phyloP scores from a whole-genome alignment of 1,284 basidiomycete species.

The Schizophyllum amplum region DNA sequence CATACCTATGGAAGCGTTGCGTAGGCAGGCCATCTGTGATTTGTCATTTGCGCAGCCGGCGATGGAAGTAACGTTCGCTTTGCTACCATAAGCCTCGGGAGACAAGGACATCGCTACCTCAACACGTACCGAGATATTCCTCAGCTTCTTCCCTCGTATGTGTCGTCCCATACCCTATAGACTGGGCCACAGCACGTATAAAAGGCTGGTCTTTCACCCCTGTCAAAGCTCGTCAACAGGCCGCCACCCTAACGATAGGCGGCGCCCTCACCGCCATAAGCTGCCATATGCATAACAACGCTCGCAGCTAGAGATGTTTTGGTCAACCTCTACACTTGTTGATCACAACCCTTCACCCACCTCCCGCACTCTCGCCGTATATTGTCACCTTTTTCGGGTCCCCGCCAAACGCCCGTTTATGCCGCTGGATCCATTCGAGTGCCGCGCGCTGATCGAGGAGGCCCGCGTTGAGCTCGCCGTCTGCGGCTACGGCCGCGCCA shows the following conservation, averaged over 20 bases:
- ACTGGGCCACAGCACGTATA: constrained; percentile 31
- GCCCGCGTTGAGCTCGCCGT: constrained; percentile 33
- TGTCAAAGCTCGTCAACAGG: constrained; percentile 6
- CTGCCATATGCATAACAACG: constrained; percentile 34
- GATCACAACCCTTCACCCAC: constrained; percentile 6
- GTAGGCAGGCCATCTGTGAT: constrained; percentile 28
- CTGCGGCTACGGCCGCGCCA: constrained; percentile 21
- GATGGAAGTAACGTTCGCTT: constrained; percentile 24
- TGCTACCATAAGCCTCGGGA: not conserved
- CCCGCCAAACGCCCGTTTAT: constrained; percentile 36
- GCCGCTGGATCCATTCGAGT: constrained; percentile 37
- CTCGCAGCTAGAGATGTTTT: constrained; percentile 16
- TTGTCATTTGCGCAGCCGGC: constrained; percentile 26
- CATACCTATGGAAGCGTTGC: constrained; percentile 31
- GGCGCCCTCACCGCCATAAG: constrained; percentile 28
- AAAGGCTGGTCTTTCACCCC: constrained; percentile 29
- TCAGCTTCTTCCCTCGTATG: constrained; percentile 23
- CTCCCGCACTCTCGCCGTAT: constrained; percentile 37
- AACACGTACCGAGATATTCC: constrained; percentile 22
- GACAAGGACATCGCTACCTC: not conserved
- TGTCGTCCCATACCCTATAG: constrained; percentile 35
- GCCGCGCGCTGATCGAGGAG: constrained; percentile 39
- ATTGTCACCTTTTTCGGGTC: constrained; percentile 33
- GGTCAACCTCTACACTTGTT: too few species aligned
- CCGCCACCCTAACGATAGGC: constrained; percentile 1